Conservation (phyloP, 2,329 filamentous ascomycete species). For the Macroventuria anomochaeta region DNA sequence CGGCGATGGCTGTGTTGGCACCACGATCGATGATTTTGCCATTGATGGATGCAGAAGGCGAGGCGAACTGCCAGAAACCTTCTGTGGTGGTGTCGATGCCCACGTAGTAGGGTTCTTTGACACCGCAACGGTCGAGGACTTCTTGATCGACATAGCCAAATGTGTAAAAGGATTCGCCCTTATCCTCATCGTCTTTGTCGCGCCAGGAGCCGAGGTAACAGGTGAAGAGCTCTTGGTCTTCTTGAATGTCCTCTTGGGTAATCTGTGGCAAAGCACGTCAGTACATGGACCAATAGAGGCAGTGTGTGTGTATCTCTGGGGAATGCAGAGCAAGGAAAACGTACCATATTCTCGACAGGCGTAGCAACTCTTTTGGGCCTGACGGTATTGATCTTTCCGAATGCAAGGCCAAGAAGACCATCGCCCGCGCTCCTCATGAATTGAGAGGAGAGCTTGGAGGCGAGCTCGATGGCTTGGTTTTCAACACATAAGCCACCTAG, state of each 20-base stretch:
- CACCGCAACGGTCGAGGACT: slow-evolving; percentile 62
- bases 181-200: slow-evolving; percentile 53
- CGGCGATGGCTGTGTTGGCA: slow-evolving; percentile 71
- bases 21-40: slow-evolving; percentile 59
- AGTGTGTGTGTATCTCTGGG: too few species aligned
- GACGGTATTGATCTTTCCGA: slow-evolving; percentile 65
- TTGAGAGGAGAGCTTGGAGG: slow-evolving; percentile 60
- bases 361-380: slow-evolving; percentile 57
- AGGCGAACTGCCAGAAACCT: slow-evolving; percentile 73
- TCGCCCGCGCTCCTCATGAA: slow-evolving; percentile 62
- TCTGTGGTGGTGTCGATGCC: slow-evolving; percentile 66
- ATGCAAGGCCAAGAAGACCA: slow-evolving; percentile 65
- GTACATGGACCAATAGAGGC: too few species aligned
- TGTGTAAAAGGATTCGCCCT: slow-evolving; percentile 68
- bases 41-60: slow-evolving; percentile 63
- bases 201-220: slow-evolving; percentile 66
- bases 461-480: slow-evolving; percentile 68
- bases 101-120: slow-evolving; percentile 64
- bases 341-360: slow-evolving; percentile 62
- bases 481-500: slow-evolving; percentile 65
- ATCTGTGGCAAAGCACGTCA: slow-evolving; percentile 46
- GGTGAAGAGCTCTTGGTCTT: slow-evolving; percentile 64
- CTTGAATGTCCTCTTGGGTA: slow-evolving; percentile 60
- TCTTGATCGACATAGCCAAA: slow-evolving; percentile 74
- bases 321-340: not conserved